Base-by-base conservation (phyloP, 2,329 filamentous ascomycete species). In the Botrytis elliptica region DNA sequence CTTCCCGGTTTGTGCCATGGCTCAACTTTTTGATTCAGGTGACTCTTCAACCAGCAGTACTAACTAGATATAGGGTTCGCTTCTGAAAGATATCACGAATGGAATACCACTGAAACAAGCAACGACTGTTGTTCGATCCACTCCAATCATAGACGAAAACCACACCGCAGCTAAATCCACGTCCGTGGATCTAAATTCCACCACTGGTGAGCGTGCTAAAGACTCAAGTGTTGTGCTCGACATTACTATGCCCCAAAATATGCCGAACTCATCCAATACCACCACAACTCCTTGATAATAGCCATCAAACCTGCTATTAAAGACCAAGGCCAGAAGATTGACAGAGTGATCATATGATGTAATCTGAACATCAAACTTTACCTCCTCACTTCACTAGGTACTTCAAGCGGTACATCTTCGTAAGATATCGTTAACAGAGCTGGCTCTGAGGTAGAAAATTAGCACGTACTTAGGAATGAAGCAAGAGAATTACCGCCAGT, bases 181-280 rank as follows among this genome's bases (percentile, higher is more conserved):
- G 52, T 7, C 20, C 18, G 29, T n/a, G 38, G 46, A 33, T 18
- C 20, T 46, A 67, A 7, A 38, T 4, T 16, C 49, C 18, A 16
- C 29, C 22, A 44, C 29, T 33, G 46, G 46, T 7, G 55, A 57
- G 36, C n/a, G 22, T 8, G 62, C 18, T 33, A 6, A n/a, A 9
- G 25, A 46, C 5, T 49, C 22, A 25, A 33, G 33, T 29, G 38
- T 20, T 29, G 16, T 55, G 12, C 29, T 60, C 40, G 71, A 72
- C 25, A 33, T 36, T 5, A 68, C 71, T 2, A 69, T 72, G 71
- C 71, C 71, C 4, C 71, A 72, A 44, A 60, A 69, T 10, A 68
- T 46, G 52, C 71, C 71, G 33, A 60, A 60, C 52, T 36, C 40
- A 16, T 59, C 22, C 49, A 33, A 57, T 20, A 20, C 22, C 10